Evolutionary conservation across 1,139 yeast species (phyloP), one percentile per base, ranked within the genome.

Genomic region (Kurtzmaniella natalensis): DNA sequence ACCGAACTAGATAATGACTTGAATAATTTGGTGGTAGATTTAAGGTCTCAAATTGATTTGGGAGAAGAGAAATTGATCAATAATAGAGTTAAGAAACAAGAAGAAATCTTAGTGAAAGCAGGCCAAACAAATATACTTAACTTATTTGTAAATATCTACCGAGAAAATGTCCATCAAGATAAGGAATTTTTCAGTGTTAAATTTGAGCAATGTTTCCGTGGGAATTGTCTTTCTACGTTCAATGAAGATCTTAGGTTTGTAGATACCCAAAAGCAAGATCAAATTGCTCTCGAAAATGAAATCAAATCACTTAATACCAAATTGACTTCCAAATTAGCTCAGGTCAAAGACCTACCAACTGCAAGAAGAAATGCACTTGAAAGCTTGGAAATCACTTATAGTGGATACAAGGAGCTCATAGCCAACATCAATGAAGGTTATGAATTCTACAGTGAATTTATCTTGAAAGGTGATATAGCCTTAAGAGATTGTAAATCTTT

Each of bases 361-460:
- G 57, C 61, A 18, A 59, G 89, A 22, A 74, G 71, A 35, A 59
- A 61, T 21, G 71, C 72, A 1, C 55, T 84, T 29, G 80, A 76
- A 37, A 59, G 57, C 2, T 53, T 85, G 18, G 85, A 81, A 38
- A 55, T 61, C 3, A 77, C 75, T 0, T 77, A 69, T 46, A 55
- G 66, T 20, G 70, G 73, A 39, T 84, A 67, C 47, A 53, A 65
- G 28, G 87, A 80, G 45, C 61, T 86, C 6, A 54, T 71, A 15
- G 60, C 69, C 13, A 83, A 85, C 47, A 53, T 87, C 26, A 71
- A 72, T 25, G 85, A 83, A 45, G 96, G 95, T 0, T 51, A 76
- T 0, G 69, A 70, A 37, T 88, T 87, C 51, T 88, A 88, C 57
- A 68, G 68, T 33, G 82, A 79, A 36, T 74, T 86, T 39, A 60